phyloP scores from a whole-genome alignment of 306 rosid species.

The Amphicarpaea edgeworthii region DNA sequence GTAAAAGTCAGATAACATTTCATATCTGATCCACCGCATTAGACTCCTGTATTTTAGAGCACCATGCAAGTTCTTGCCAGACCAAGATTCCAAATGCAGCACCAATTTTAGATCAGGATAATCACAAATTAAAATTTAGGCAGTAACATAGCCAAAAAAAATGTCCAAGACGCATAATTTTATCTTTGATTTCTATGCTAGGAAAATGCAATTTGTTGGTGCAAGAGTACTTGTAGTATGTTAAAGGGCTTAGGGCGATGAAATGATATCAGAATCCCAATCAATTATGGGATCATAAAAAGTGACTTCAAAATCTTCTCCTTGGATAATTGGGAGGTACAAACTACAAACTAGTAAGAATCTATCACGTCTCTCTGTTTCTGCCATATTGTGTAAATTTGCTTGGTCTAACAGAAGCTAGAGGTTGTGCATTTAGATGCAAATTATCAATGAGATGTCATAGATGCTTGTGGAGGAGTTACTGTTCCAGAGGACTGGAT shows the following conservation, averaged over 20 bases:
- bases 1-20: conserved; percentile 25
- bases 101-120: not conserved
- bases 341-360: not conserved
- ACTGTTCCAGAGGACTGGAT: conserved; percentile 2
- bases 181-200: conserved; percentile 9
- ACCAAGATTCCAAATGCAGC: conserved; percentile 26
- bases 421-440: not conserved
- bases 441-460: not conserved
- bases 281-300: conserved; percentile 1
- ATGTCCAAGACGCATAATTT: not conserved
- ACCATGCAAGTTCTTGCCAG: conserved; percentile 1
- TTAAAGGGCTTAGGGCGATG: not conserved
- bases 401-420: not conserved
- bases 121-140: not conserved
- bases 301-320: not conserved
- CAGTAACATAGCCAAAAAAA: not conserved
- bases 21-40: not conserved
- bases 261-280: conserved; percentile 8
- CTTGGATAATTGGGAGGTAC: conserved; percentile 11
- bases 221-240: conserved; percentile 20
- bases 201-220: conserved; percentile 9
- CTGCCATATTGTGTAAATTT: not conserved
- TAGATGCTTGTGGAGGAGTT: conserved; percentile 30
- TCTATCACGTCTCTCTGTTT: not conserved
- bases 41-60: conserved; percentile 3